Evolutionary conservation across 345 rosid species (phyloP).

Genomic region (Hypericum perforatum): DNA sequence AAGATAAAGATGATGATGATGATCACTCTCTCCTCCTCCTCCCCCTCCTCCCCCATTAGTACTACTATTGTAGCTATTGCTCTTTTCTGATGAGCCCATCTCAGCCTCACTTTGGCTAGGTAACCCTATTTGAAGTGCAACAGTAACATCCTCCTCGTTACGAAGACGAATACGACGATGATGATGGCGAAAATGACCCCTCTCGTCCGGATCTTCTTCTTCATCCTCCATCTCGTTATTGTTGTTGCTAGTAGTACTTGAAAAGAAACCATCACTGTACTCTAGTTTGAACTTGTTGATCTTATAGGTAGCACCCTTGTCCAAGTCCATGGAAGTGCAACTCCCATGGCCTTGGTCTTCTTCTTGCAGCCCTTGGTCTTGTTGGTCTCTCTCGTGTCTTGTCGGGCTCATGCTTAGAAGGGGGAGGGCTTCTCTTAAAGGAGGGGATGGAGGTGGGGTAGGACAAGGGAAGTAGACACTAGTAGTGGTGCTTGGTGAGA

Average conservation of each 20-base stretch:
- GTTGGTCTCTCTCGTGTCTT: constrained; percentile 29
- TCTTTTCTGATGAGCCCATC: constrained; percentile 31
- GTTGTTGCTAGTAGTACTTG: not conserved
- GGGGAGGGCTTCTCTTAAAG: constrained; percentile 78
- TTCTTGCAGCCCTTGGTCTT: constrained; percentile 20
- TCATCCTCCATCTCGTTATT: not conserved
- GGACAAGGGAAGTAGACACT: constrained; percentile 14
- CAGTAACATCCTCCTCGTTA: constrained; percentile 43
- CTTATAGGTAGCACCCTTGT: not conserved
- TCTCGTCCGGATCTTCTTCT: constrained; percentile 1
- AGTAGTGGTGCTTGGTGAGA: constrained; percentile 3
- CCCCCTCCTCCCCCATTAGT: constrained; percentile 36
- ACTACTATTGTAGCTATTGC: constrained; percentile 22
- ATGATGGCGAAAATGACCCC: too few relatives aligned
- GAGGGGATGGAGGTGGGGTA: constrained; percentile 66
- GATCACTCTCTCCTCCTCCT: constrained; percentile 40
- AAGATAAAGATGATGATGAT: not conserved
- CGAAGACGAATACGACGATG: too few relatives aligned
- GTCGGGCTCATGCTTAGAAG: constrained; percentile 64
- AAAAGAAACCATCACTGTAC: constrained; percentile 12
- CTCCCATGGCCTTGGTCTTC: constrained; percentile 19
- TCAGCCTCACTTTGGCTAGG: constrained; percentile 85
- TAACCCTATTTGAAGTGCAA: constrained; percentile 89
- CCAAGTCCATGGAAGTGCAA: constrained; percentile 30
- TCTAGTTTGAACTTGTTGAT: constrained; percentile 13